phyloP scores from a whole-genome alignment of 2,329 filamentous ascomycete species.

The Tolypocladium inflatum region DNA sequence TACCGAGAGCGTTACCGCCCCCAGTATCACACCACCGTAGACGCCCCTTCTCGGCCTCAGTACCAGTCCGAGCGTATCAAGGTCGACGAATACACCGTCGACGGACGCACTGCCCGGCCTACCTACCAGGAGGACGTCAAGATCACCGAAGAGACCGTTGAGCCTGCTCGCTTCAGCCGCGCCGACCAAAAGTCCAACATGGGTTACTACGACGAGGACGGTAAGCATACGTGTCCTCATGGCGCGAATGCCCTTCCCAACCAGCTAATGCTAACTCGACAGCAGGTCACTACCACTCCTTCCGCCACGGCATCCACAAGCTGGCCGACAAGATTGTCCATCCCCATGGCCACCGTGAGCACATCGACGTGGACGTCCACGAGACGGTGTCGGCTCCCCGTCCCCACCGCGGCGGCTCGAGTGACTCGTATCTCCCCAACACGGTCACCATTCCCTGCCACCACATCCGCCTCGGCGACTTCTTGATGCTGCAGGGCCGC shows the following conservation, averaged over 20 bases:
- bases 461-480: slow-evolving; percentile 98
- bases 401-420: slow-evolving; percentile 13
- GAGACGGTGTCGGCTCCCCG: slow-evolving; percentile 17
- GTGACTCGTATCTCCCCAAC: slow-evolving; percentile 47
- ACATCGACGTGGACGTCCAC: slow-evolving; percentile 37
- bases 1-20: slow-evolving; percentile 54
- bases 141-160: slow-evolving; percentile 58
- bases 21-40: slow-evolving; percentile 29
- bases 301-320: slow-evolving; percentile 47
- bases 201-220: slow-evolving; percentile 57
- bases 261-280: not conserved
- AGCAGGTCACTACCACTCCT: slow-evolving; percentile 48
- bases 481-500: slow-evolving; percentile 96
- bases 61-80: slow-evolving; percentile 17
- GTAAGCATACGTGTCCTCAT: slow-evolving; percentile 27
- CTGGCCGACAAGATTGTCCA: slow-evolving; percentile 45
- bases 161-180: slow-evolving; percentile 34
- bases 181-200: slow-evolving; percentile 43
- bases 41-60: slow-evolving; percentile 21
- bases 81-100: slow-evolving; percentile 28
- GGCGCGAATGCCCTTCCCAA: not conserved
- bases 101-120: slow-evolving; percentile 26
- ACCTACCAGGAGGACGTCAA: slow-evolving; percentile 46
- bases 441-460: slow-evolving; percentile 98
- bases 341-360: slow-evolving; percentile 35